Evolutionary conservation across 345 rosid species (phyloP).

Genomic region (Anacardium occidentale): DNA sequence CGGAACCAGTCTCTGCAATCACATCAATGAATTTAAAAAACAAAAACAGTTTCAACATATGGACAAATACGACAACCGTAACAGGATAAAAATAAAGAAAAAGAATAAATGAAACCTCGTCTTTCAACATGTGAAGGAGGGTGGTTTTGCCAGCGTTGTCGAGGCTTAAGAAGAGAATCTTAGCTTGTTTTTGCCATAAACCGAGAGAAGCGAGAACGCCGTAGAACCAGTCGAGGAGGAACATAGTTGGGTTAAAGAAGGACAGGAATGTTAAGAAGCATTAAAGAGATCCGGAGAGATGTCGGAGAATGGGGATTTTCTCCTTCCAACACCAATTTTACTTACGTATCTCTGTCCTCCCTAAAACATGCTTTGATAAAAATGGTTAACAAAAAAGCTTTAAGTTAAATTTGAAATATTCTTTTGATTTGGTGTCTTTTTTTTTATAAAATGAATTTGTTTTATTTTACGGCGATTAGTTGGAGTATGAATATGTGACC

Average conservation of each 20-base stretch:
- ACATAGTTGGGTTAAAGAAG: conserved; percentile 39
- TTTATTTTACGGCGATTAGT: too few relatives aligned
- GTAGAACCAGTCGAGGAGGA: conserved; percentile 84
- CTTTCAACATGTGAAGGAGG: conserved; percentile 94
- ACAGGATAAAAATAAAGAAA: background rate
- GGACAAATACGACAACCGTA: conserved; percentile 8
- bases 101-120: conserved; percentile 48
- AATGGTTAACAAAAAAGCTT: too few relatives aligned
- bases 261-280: too few relatives aligned
- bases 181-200: conserved; percentile 88
- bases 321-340: too few relatives aligned
- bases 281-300: too few relatives aligned
- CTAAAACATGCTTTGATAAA: too few relatives aligned
- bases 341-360: too few relatives aligned
- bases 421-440: too few relatives aligned
- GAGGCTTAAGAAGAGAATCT: conserved; percentile 86
- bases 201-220: conserved; percentile 81
- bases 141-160: conserved; percentile 97
- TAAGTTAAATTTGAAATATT: too few relatives aligned
- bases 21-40: conserved; percentile 4
- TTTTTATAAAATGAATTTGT: too few relatives aligned
- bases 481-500: too few relatives aligned
- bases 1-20: conserved; percentile 63
- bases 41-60: conserved; percentile 14
- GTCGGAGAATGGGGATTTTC: too few relatives aligned